These are phyloP conservation scores for Polychaeton citri DNA, from an alignment of 2,329 filamentous ascomycete species.

Conservation along the genomic window DNA sequence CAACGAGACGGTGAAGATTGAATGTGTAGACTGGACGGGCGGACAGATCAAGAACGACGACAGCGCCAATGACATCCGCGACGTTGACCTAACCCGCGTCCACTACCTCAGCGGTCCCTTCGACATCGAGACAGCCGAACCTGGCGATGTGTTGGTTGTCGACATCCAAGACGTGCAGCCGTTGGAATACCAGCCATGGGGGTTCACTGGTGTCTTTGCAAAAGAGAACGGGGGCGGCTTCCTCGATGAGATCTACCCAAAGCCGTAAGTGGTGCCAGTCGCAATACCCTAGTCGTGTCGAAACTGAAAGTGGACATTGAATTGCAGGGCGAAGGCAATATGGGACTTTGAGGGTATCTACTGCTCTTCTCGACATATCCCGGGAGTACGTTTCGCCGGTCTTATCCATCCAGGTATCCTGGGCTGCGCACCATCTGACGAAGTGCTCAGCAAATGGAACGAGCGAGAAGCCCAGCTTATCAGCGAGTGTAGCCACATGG, in stretches of 20 bases:
- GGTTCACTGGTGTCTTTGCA: slow-evolving; percentile 74
- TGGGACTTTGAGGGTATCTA: slow-evolving; percentile 69
- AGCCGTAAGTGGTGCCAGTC: slow-evolving; percentile 43
- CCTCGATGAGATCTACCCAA: slow-evolving; percentile 73
- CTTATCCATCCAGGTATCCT: slow-evolving; percentile 87
- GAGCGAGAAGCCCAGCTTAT: slow-evolving; percentile 70
- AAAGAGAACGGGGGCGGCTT: slow-evolving; percentile 78
- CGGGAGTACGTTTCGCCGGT: slow-evolving; percentile 70
- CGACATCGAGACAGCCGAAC: slow-evolving; percentile 69
- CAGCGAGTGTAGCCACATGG: slow-evolving; percentile 48
- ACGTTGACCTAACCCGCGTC: slow-evolving; percentile 70
- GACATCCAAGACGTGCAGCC: slow-evolving; percentile 93
- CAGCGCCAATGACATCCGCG: slow-evolving; percentile 72
- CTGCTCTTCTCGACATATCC: slow-evolving; percentile 76
- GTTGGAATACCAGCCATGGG: slow-evolving; percentile 74
- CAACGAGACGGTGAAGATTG: slow-evolving; percentile 82
- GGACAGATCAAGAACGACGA: slow-evolving; percentile 86
- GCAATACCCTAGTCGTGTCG: too few relatives aligned
- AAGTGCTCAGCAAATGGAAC: slow-evolving; percentile 73
- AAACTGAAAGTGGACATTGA: too few relatives aligned
- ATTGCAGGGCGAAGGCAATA: slow-evolving; percentile 53
- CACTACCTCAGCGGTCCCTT: slow-evolving; percentile 88
- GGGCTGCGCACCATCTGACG: slow-evolving; percentile 70
- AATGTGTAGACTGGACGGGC: slow-evolving; percentile 64
- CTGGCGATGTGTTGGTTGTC: slow-evolving; percentile 71